Base-by-base conservation (phyloP, 106 monocot genomes). In the Dendrobium huoshanense region DNA sequence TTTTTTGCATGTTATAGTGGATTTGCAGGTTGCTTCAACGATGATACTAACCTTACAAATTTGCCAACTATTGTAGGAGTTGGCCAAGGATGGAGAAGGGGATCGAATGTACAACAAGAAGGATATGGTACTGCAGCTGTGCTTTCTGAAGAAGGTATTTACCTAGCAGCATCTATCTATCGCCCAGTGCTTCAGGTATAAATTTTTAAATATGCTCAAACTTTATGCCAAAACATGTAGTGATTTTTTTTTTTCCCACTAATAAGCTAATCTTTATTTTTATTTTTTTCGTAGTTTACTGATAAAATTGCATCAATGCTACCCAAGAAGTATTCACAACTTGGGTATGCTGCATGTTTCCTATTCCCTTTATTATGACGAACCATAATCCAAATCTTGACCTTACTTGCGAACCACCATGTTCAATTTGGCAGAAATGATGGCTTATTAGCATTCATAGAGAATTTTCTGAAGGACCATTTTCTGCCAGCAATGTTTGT, bases 401-500 rank as follows among this genome's bases (percentile, higher is more conserved):
- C 45, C 22, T 11, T 49, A 48, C 45, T 10, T 76, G 8, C 4
- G 49, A 49, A 76, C 17, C 19, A 74, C 41, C 17, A 55, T 19
- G 13, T 13, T 79, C 73, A 77, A 81, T 83, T 70, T 76, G 83
- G 75, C 85, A 99, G 98, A 84, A 99, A 93, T 86, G 98, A 99
- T 79, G 91, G 91, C 17, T 81, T 99, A 55, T 82, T 99, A 79
- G 85, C 91, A 56, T 99, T 95, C 85, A 81, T 93, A 40, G 93
- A 95, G 81, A 99, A 99, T 75, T 99, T 95, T 79, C 75, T 99
- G 74, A 99, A 99, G 85, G 98, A 99, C 67, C 98, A 95, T 81
- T 99, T 99, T 83, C 84, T 95, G 79, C 95, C 98, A 82, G 85
- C 98, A 29, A 91, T 99, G 86, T 99, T 99, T 86, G 98, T 99